Evolutionary conservation across 208 protist species (phyloP), one percentile per base, ranked within the genome.

Genomic region (Leishmania braziliensis): DNA sequence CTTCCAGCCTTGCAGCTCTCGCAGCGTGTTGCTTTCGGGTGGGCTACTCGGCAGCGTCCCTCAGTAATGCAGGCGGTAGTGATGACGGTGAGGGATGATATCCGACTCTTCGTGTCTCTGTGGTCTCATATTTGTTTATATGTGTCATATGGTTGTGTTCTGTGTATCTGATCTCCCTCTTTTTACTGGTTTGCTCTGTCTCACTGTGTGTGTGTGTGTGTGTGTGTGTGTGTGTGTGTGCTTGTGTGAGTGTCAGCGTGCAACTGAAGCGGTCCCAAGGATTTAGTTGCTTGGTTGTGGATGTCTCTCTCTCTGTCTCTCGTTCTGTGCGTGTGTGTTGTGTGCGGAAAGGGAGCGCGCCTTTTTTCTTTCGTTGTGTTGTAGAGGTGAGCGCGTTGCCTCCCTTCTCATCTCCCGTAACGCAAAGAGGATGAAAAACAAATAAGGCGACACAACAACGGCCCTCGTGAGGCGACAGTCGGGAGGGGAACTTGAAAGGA

Each of bases 201-300:
- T 48, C 29, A 39, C 29, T 5, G 29, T 39, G 62, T 39, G n/a
- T 39, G 29, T 39, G 62, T 26, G 16, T 62, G 56, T 62, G 56
- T 66, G 29, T 16, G 29, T 43, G 62, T 66, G 29, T 1, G 14
- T 63, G 58, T 63, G 23, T 33, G 58, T 5, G 1, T 63, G 58
- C 84, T 29, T 84, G 54, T 87, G 63, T 81, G 51, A 39, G 36
- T 39, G 36, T 39, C 36, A 39, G 36, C 36, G 36, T 39, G 36
- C 36, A 39, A 39, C 36, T 39, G 36, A 39, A 39, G 36, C 36
- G 36, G 36, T 2, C 36, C 36, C 36, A 39, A 2, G 36, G 36
- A 2, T 39, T 39, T 39, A 39, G 36, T 39, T 39, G 36, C 36
- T 39, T 39, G 36, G 36, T 39, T 39, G 36, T 79, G 29, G 33